Evolutionary conservation across 345 rosid genomes (phyloP), one percentile per base, ranked within the genome.

Genomic region (Brassica cretica): DNA sequence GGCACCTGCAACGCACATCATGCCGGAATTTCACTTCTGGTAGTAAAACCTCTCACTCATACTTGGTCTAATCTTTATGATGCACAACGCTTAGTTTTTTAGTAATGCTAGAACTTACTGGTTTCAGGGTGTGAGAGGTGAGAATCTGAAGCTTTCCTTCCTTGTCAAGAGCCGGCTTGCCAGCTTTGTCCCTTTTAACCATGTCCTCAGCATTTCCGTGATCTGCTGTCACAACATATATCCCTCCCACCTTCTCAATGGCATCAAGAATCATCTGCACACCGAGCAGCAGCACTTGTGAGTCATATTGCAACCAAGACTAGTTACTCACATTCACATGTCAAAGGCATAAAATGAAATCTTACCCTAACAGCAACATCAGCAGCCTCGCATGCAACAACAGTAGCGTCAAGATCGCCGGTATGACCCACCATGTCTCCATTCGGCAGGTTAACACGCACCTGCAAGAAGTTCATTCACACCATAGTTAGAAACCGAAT

Each of bases 361-460:
- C 77, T 65, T 81, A 93, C 99, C 98, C 87, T 87, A 32, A 96
- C 99, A 29, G 96, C 96, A 5, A 82, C 86, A 78, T 95, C 98
- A 63, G 98, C 94, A 77, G 89, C 96, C 83, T 93, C 90, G 89
- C 99, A 93, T 1, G 89, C 97, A 44, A 93, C 94, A 58, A 89
- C 75, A 7, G 97, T 95, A 7, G 98, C 98, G 73, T 87, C 72
- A 65, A 95, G 84, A 67, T 95, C 98, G 80, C 99, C 98, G 0
- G 98, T 95, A 63, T 95, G 98, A 77, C 98, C 99, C 66, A 95
- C 99, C 99, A 91, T 93, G 86, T 95, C 98, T 64, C 97, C 58
- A 80, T 93, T 95, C 70, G 98, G 97, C 67, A 95, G 73, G 85
- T 95, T 95, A 60, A 95, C 97, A 68, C 97, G 93, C 7, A 95